Evolutionary conservation across 257 asterid species (phyloP).

Genomic region (Echium plantagineum): DNA sequence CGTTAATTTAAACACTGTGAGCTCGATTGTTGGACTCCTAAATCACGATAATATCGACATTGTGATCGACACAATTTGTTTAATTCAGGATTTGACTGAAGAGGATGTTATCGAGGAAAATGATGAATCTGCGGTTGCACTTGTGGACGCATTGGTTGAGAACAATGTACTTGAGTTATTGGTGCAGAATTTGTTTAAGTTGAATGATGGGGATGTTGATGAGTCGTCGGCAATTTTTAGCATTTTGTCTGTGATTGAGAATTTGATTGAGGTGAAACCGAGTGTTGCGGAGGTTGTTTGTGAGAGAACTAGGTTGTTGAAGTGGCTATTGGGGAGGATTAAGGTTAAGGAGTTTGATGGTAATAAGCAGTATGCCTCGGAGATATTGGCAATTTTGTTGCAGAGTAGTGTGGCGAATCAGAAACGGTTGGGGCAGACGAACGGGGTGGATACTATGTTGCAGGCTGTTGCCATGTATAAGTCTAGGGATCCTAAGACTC

Average conservation of each 20-base stretch:
- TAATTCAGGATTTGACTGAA: conserved; percentile 85
- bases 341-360: conserved; percentile 77
- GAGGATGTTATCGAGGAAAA: conserved; percentile 89
- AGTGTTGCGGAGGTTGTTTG: conserved; percentile 74
- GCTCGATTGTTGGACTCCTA: conserved; percentile 64
- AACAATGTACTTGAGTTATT: conserved; percentile 77
- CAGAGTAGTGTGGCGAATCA: conserved; percentile 71
- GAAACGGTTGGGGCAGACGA: conserved; percentile 89
- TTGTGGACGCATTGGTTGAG: conserved; percentile 77
- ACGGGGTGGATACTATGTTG: conserved; percentile 84
- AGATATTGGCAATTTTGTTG: conserved; percentile 81
- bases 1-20: conserved; percentile 62
- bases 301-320: conserved; percentile 86
- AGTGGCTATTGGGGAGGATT: conserved; percentile 84
- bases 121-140: conserved; percentile 63
- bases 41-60: conserved; percentile 79
- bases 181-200: conserved; percentile 58
- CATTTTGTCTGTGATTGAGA: conserved; percentile 66
- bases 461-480: conserved; percentile 97
- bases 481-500: conserved; percentile 82
- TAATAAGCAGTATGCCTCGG: conserved; percentile 94
- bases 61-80: conserved; percentile 67
- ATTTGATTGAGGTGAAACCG: conserved; percentile 80
- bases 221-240: conserved; percentile 77
- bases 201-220: conserved; percentile 75